Evolutionary conservation across 1,284 basidiomycete species (phyloP), one percentile per base, ranked within the genome.

Genomic region (Cutaneotrichosporon sp.): DNA sequence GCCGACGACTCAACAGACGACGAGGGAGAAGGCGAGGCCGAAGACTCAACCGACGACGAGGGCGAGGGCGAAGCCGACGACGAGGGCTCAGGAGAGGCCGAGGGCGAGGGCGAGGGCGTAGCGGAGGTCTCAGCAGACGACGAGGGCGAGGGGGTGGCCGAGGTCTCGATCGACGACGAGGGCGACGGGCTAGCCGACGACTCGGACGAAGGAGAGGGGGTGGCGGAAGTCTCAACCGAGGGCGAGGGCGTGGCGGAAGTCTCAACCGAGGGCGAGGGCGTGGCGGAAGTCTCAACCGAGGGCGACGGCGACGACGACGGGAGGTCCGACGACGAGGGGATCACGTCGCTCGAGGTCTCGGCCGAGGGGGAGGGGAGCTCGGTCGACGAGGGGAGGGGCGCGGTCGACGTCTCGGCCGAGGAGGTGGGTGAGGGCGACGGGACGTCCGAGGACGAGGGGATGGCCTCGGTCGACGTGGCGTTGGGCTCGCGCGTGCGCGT

Each of bases 401-500:
- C 9, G 53, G 55, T 11, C 31, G 59, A 20, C 16, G 59, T 31
- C 57, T 58, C 52, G 14, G 50, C 43, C 25, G 58, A 46, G n/a
- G 42, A 34, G 7, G 56, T 16, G n/a, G 56, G 47, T 34, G 42
- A 24, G 25, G 36, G 33, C 4, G 54, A 46, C 13, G 51, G 25
- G 54, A 31, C 31, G 27, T 43, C 58, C 11, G 52, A 31, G 27
- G 42, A 45, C 11, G 38, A 58, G 14, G 57, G 56, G 8, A 56
- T 24, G 24, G 46, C 8, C 46, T 47, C 46, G 16, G 46, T 47
- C 24, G 33, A 29, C 33, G 62, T 58, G n/a, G 56, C 22, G 24
- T 60, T 33, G 53, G 62, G 53, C 34, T 58, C 50, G 33, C 60
- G 60, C n/a, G 64, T 65, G 69, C 69, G 68, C 43, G 75, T 77